A percentile compares a stretch with the other conserved stretches of the same genome.
These are phyloP conservation scores for Leccinum arenicola DNA, from an alignment of 768 basidiomycete species.

Conservation along the genomic window DNA sequence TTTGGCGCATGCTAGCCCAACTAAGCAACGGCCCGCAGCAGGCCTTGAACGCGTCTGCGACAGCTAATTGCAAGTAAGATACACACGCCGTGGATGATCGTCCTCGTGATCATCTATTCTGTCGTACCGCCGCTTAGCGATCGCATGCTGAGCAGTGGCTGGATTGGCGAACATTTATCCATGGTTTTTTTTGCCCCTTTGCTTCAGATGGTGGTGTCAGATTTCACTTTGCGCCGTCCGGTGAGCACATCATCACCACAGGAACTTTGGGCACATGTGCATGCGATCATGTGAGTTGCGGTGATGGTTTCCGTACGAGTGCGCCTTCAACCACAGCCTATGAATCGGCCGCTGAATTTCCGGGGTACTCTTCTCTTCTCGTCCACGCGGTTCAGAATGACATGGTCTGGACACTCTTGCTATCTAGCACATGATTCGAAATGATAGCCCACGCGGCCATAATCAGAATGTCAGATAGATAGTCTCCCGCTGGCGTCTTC, in stretches of 20 bases:
- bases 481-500: background rate
- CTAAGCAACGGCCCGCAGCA: slow-evolving; percentile 31
- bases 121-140: background rate
- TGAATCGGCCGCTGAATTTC: background rate
- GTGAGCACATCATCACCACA: slow-evolving; percentile 22
- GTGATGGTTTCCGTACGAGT: background rate
- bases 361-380: background rate
- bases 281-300: background rate
- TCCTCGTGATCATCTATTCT: slow-evolving; percentile 23
- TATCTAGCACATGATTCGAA: too few relatives aligned
- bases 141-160: background rate
- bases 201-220: slow-evolving; percentile 1
- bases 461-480: background rate
- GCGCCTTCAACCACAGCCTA: too few relatives aligned
- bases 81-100: slow-evolving; percentile 29
- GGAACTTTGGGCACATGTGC: slow-evolving; percentile 22
- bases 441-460: background rate
- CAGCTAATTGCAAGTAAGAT: slow-evolving; percentile 23
- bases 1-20: slow-evolving; percentile 34
- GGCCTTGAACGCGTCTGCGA: slow-evolving; percentile 40
- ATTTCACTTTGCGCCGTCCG: background rate
- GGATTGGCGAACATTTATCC: slow-evolving; percentile 16
- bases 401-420: background rate
- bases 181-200: background rate
- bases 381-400: background rate